A percentile compares a stretch with the other conserved stretches of the same genome.
Evolutionary conservation across 306 rosid genomes (phyloP).

Genomic region (Argentina anserina): DNA sequence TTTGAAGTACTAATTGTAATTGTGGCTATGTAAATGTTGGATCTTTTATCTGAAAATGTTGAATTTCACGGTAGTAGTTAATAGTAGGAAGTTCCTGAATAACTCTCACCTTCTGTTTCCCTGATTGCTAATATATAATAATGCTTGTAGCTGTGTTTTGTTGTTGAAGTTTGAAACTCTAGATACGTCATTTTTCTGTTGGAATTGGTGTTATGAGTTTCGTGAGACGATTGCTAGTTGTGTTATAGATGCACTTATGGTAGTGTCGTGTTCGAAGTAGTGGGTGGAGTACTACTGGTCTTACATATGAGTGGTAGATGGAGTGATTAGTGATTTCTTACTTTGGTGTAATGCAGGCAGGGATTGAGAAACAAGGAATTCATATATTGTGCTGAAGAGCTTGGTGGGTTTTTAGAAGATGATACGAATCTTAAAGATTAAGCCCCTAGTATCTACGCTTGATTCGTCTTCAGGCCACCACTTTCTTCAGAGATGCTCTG

Average conservation of each 20-base stretch:
- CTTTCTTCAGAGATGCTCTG: slow-evolving; percentile 40
- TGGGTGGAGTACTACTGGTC: background rate
- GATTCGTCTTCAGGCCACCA: slow-evolving; percentile 35
- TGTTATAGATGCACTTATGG: background rate
- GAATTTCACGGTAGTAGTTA: background rate
- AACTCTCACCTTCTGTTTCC: no score
- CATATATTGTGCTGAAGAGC: background rate
- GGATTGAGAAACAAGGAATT: background rate
- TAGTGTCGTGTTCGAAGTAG: background rate
- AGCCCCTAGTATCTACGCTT: slow-evolving; percentile 9
- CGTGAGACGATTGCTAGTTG: background rate
- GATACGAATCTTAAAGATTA: slow-evolving; percentile 34
- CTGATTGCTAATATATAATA: no score
- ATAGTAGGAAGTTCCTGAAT: background rate
- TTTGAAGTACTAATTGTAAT: background rate
- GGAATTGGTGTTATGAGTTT: background rate
- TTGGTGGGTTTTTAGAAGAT: slow-evolving; percentile 12
- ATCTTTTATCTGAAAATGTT: background rate
- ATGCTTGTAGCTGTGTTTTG: no score
- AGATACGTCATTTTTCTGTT: background rate
- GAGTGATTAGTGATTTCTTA: background rate
- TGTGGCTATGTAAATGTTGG: background rate
- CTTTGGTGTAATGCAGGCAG: slow-evolving; percentile 9
- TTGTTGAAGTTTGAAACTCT: background rate
- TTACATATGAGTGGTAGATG: background rate